Base-by-base conservation (phyloP, 257 asterid species). In the Fraxinus quadrangulata region DNA sequence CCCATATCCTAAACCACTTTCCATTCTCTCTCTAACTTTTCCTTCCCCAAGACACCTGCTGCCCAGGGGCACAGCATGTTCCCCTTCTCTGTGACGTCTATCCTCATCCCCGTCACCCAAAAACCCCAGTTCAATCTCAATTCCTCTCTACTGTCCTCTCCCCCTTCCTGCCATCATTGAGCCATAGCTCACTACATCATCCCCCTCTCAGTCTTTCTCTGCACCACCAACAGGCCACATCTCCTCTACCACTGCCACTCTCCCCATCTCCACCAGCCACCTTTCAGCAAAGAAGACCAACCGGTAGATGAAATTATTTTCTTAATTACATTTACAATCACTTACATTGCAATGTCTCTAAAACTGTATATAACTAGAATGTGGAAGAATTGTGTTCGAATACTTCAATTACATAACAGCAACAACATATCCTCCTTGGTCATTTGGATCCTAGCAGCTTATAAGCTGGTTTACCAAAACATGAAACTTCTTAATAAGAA, bases 391-490 rank as follows among this genome's bases (percentile, higher is more conserved):
- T 23, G 17, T 63, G 69, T 24, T 63, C 6, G 69, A 24, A 23
- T 8, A 63, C 17, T 63, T 63, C 63, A 9, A 26, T 63, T 24
- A 23, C 19, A 24, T 24, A 3, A 63, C 31, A 63, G 31, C 67
- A 61, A 23, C 3, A 63, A 63, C 9, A 56, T 56, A 63, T 63
- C 33, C 33, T 23, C 34, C 69, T 63, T 9, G 17, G 33, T 56
- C 69, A 63, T 63, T 61, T 61, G 33, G 23, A 61, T 24, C 68
- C 68, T 61, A 61, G 24, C 68, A 61, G 30, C 30, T n/a, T 61
- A 24, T 61, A 10, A 61, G 68, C 68, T 61, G 68, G 34, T 23
- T 61, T 10, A 61, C 17, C 54, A 45, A 45, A 45, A 45, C 33
- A 61, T 11, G 2, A 23, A 61, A 61, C 30, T 2, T 30, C 68